These are phyloP conservation scores for Prunus davidiana DNA, from an alignment of 306 rosid genomes.

Conservation along the genomic window DNA sequence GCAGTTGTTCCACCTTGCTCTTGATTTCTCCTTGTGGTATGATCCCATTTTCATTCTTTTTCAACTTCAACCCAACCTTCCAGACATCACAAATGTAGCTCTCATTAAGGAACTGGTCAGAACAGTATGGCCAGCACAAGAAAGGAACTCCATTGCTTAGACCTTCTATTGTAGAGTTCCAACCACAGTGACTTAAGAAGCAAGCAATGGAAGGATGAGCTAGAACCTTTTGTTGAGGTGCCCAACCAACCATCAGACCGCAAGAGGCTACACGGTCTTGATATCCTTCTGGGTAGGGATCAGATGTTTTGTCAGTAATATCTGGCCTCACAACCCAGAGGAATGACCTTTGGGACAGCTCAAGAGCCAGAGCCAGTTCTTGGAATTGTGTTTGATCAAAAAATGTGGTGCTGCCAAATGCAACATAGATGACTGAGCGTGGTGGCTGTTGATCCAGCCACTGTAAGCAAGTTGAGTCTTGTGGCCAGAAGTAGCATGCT, in stretches of 20 bases:
- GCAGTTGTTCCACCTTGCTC: slow-evolving; percentile 20
- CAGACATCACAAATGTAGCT: slow-evolving; percentile 17
- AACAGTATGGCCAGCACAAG: slow-evolving; percentile 1
- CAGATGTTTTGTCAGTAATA: not conserved
- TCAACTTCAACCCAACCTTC: slow-evolving; percentile 22
- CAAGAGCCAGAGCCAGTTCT: not conserved
- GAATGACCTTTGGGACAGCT: not conserved
- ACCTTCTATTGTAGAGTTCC: not conserved
- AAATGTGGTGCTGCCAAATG: not conserved
- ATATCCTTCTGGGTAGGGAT: not conserved
- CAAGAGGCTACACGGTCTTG: not conserved
- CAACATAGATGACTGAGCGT: slow-evolving; percentile 1
- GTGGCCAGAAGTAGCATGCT: not conserved
- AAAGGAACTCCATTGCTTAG: not conserved
- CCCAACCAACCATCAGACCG: not conserved
- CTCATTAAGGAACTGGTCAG: not conserved
- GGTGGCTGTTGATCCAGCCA: not conserved
- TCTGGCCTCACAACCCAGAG: not conserved
- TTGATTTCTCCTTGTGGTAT: slow-evolving; percentile 16
- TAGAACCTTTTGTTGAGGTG: not conserved
- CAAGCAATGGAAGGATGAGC: slow-evolving; percentile 3
- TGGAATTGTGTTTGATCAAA: not conserved
- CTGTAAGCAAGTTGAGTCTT: not conserved
- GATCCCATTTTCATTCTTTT: not conserved
- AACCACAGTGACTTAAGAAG: not conserved